Conservation (phyloP, 768 basidiomycete species). For the Tephrocybe sp. region DNA sequence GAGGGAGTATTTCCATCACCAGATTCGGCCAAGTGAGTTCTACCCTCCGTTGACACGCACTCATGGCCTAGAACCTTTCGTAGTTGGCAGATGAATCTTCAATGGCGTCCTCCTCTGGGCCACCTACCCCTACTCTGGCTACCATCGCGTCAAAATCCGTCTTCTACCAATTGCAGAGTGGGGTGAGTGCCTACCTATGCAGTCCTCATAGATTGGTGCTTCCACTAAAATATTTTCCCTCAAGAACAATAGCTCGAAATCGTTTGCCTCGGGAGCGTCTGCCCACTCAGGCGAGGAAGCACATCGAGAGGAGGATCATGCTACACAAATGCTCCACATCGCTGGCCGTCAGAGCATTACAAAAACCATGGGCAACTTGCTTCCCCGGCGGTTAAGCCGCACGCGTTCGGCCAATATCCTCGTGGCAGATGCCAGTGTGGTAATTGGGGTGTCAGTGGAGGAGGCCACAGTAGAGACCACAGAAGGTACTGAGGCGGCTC, state of each 20-base stretch:
- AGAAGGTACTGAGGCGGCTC: constrained; percentile 25
- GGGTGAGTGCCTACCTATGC: constrained; percentile 28
- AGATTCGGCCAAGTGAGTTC: constrained; percentile 57
- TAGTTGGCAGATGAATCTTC: constrained; percentile 23
- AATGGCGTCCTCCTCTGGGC: constrained; percentile 19
- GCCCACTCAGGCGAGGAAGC: constrained; percentile 29
- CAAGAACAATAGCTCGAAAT: constrained; percentile 45
- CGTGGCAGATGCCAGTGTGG: constrained; percentile 29
- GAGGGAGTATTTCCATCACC: constrained; percentile 58
- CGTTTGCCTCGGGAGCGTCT: constrained; percentile 41
- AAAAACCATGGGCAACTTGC: constrained; percentile 37
- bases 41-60: constrained; percentile 5
- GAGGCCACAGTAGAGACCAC: constrained; percentile 39
- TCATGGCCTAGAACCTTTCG: constrained; percentile 18
- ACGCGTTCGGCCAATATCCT: constrained; percentile 39
- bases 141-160: constrained; percentile 44
- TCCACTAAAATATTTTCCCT: background rate
- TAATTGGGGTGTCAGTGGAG: constrained; percentile 51
- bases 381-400: constrained; percentile 48
- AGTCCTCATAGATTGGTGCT: background rate
- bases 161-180: constrained; percentile 45
- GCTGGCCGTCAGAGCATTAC: constrained; percentile 42
- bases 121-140: constrained; percentile 35
- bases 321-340: constrained; percentile 50
- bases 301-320: constrained; percentile 43